These are phyloP conservation scores for Aspergillus fischeri DNA, from an alignment of 2,329 filamentous ascomycete genomes.

Conservation along the genomic window DNA sequence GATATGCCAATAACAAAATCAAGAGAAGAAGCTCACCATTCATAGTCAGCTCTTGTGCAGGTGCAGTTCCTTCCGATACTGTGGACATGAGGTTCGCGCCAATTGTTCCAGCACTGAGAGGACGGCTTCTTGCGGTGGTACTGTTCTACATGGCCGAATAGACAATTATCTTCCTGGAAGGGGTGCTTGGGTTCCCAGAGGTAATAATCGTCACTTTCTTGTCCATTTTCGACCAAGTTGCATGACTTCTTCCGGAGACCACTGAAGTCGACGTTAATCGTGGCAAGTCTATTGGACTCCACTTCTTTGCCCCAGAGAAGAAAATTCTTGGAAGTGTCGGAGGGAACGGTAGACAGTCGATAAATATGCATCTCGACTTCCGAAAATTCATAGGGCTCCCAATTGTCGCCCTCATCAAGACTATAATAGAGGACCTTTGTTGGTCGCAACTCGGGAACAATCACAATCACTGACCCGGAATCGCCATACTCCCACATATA, in stretches of 20 bases:
- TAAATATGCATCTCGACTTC: constrained; percentile 67
- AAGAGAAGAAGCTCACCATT: constrained; percentile 63
- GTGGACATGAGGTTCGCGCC: constrained; percentile 66
- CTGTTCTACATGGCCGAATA: constrained; percentile 86
- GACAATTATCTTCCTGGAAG: constrained; percentile 68
- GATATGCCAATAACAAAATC: not conserved
- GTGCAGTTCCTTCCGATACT: constrained; percentile 69
- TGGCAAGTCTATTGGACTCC: constrained; percentile 53
- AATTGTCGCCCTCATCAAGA: constrained; percentile 73
- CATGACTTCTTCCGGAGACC: constrained; percentile 71
- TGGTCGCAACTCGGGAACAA: constrained; percentile 67
- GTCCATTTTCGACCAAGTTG: constrained; percentile 58
- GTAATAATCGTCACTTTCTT: constrained; percentile 66
- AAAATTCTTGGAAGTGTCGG: constrained; percentile 87
- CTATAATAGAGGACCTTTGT: constrained; percentile 72
- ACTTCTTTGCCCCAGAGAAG: constrained; percentile 73
- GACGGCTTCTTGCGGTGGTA: constrained; percentile 88
- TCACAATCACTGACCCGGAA: constrained; percentile 85
- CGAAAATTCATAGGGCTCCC: constrained; percentile 71
- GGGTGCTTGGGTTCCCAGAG: constrained; percentile 88
- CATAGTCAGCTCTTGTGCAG: constrained; percentile 81
- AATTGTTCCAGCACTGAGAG: constrained; percentile 75
- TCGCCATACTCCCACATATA: constrained; percentile 97
- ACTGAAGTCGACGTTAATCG: constrained; percentile 85
- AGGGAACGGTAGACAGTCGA: constrained; percentile 83